Percentiles rank a stretch among this genome's conserved stretches.
These are phyloP conservation scores for Globisporangium radiosum DNA, from an alignment of 352 stramenopile species.

Conservation along the genomic window DNA sequence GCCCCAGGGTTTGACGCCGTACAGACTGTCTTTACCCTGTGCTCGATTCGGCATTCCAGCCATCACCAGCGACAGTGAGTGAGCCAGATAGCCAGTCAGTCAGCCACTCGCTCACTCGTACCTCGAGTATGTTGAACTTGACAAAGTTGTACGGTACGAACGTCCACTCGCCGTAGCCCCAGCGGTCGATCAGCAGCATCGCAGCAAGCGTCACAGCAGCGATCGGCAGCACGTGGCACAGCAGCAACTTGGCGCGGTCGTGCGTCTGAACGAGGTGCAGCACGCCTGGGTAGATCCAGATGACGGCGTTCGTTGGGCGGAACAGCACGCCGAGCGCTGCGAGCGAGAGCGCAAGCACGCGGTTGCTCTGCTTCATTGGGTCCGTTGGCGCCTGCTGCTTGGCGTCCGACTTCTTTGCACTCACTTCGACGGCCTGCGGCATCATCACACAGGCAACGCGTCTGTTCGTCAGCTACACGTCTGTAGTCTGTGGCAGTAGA, in stretches of 20 bases:
- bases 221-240: slow-evolving; percentile 52
- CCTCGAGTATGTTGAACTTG: slow-evolving; percentile 83
- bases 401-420: slow-evolving; percentile 30
- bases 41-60: not conserved
- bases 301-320: slow-evolving; percentile 66
- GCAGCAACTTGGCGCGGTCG: slow-evolving; percentile 31
- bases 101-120: slow-evolving; percentile 11
- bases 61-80: not conserved
- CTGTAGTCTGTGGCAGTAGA: not conserved
- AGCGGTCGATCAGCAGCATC: slow-evolving; percentile 73
- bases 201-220: slow-evolving; percentile 31
- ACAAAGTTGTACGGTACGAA: slow-evolving; percentile 85
- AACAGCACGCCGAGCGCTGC: slow-evolving; percentile 77
- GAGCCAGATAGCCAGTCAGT: not conserved
- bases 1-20: slow-evolving; percentile 69
- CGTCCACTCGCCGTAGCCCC: slow-evolving; percentile 77
- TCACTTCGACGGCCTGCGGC: slow-evolving; percentile 13
- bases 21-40: slow-evolving; percentile 75
- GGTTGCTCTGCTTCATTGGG: slow-evolving; percentile 24
- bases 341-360: slow-evolving; percentile 35
- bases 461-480: not conserved
- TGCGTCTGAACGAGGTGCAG: slow-evolving; percentile 43
- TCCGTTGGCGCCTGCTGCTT: not conserved
- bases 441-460: not conserved
- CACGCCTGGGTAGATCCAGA: slow-evolving; percentile 70